Base-by-base conservation (phyloP, 2,329 filamentous ascomycete species). In the Trichoderma sp. region DNA sequence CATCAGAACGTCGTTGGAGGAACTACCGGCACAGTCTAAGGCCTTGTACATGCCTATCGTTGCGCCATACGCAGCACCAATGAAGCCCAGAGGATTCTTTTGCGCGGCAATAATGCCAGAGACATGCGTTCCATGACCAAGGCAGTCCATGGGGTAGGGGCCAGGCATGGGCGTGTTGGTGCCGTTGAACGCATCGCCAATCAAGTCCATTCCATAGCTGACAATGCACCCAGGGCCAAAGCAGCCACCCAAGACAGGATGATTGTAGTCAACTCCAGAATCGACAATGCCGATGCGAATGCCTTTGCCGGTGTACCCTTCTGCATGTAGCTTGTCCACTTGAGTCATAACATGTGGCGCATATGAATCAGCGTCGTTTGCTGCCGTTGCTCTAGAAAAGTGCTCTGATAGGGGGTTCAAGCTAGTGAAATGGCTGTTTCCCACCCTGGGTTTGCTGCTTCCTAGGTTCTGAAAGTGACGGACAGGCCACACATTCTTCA, bases 211-310 rank as follows among this genome's bases (percentile, higher is more conserved):
- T 1, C 85, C 85, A 70, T 79, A 80, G 8, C 79, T 78, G 9
- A 87, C 80, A 12, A 85, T 80, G 74, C 80, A 85, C 0, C 83
- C 84, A 8, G 69, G 28, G 1, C 85, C 85, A 71, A 86, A 86
- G 63, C 84, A 83, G 9, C 84, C 84, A 7, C 84, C 84, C 3
- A 86, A 81, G 18, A 83, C 81, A 11, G 83, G 82, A 71, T 86
- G 84, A 2, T 77, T 80, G 73, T 85, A 86, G 72, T 86, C 84
- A 32, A 84, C 72, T 75, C 87, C 87, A 21, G 82, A 86, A 75
- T 89, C 87, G 26, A 89, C 81, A 7, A 89, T 79, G 51, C 81
- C 87, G 76, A 89, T 79, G 72, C 85, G 86, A 78, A 89, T 80
- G n/a, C 86, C 87, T 74, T 84, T 83, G 36, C 87, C 87, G 0